A percentile compares a stretch with the other conserved stretches of the same genome.
phyloP scores from a whole-genome alignment of 495 filamentous ascomycete genomes.

The Jackrogersella minutella region DNA sequence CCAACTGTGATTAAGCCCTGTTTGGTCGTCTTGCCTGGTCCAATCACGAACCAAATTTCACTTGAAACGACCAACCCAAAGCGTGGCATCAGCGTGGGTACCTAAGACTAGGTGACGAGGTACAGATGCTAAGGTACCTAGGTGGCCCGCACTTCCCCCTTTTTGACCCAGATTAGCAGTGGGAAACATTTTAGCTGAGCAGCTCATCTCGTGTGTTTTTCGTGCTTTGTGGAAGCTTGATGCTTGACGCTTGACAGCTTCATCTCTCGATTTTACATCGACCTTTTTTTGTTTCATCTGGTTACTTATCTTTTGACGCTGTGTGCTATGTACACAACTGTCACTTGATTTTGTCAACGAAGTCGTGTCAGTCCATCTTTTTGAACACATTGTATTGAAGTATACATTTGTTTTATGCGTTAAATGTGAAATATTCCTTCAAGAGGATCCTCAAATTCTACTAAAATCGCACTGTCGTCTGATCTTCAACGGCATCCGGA shows the following conservation, averaged over 20 bases:
- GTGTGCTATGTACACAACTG: background rate
- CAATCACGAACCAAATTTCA: conserved; percentile 36
- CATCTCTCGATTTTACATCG: conserved; percentile 1
- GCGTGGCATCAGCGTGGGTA: conserved; percentile 24
- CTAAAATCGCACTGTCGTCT: conserved; percentile 7
- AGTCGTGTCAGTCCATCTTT: conserved; percentile 20
- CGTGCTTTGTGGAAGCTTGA: conserved; percentile 4
- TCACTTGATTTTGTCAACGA: conserved; percentile 8
- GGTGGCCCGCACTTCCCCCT: background rate
- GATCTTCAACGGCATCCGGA: conserved; percentile 23
- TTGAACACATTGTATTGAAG: conserved; percentile 8
- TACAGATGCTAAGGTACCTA: background rate
- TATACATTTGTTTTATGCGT: conserved; percentile 11
- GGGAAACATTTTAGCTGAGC: conserved; percentile 34
- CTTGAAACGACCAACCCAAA: conserved; percentile 35
- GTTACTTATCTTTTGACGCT: conserved; percentile 12
- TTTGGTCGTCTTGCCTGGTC: conserved; percentile 19
- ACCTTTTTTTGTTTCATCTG: background rate
- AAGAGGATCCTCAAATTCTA: conserved; percentile 12
- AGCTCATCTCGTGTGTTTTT: conserved; percentile 21
- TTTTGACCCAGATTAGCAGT: conserved; percentile 11
- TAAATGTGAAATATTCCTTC: conserved; percentile 20
- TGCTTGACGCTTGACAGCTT: conserved; percentile 1
- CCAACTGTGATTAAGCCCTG: conserved; percentile 28
- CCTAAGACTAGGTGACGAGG: background rate